Evolutionary conservation across 2,329 filamentous ascomycete genomes (phyloP).

Genomic region (Exophiala bonariae): DNA sequence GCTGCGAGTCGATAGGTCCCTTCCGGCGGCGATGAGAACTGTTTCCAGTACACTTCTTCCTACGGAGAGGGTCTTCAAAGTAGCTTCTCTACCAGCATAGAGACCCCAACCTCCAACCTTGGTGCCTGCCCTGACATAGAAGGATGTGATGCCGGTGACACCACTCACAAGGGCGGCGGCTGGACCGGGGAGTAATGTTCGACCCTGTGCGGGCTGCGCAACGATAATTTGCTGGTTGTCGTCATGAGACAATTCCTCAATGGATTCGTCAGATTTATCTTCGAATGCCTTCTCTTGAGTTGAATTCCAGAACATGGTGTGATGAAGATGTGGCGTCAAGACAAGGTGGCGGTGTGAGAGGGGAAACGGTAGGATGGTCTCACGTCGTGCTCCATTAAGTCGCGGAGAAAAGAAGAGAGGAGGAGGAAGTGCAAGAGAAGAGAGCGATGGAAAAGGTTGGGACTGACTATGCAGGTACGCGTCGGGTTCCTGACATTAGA

Average conservation of each 20-base stretch:
- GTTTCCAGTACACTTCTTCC: conserved; percentile 46
- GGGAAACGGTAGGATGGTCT: conserved; percentile 3
- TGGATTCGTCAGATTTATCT: conserved; percentile 6
- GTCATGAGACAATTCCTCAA: conserved; percentile 8
- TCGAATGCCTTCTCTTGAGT: conserved; percentile 12
- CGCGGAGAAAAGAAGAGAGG: conserved; percentile 1
- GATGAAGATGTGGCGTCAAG: background rate
- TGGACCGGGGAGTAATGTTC: conserved; percentile 43
- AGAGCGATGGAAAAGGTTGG: conserved; percentile 5
- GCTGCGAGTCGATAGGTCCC: conserved; percentile 43
- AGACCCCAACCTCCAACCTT: conserved; percentile 45
- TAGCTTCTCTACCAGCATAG: conserved; percentile 45
- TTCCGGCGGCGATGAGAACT: conserved; percentile 44
- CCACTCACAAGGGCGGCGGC: conserved; percentile 46
- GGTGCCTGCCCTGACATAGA: conserved; percentile 44
- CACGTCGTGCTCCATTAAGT: conserved; percentile 21
- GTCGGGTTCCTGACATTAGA: conserved; percentile 20
- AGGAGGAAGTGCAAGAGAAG: background rate
- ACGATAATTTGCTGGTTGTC: conserved; percentile 11
- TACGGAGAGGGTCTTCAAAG: conserved; percentile 45
- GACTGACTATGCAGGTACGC: conserved; percentile 24
- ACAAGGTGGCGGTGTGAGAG: conserved; percentile 11
- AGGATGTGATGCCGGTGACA: conserved; percentile 45
- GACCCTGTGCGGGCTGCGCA: conserved; percentile 17
- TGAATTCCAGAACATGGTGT: conserved; percentile 17